Evolutionary conservation across 768 basidiomycete species (phyloP), one percentile per base, ranked within the genome.

Genomic region (Lactifluus subvellereus): DNA sequence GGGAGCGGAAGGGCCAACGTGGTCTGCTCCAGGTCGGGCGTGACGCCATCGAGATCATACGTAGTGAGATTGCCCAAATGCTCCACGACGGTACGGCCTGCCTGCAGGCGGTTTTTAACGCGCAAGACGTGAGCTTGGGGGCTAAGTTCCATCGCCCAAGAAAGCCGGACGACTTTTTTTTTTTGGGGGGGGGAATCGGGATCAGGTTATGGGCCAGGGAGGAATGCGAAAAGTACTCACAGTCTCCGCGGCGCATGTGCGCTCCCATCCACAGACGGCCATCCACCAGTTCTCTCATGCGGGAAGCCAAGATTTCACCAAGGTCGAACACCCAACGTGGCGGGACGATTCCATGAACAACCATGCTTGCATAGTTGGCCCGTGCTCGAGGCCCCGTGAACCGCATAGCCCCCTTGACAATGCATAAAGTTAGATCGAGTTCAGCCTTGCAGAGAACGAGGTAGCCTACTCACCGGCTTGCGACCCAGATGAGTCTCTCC

Each of bases 231-330:
- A 48, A 54, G 9, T 6, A 66, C 75, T 72, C 54, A 78, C 76
- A 78, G 50, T 78, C 77, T 51, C 77, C 77, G 30, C 77, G 75
- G 20, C 77, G 76, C 78, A 79, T 78, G 50, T 78, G 77, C 7
- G 73, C 76, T 13, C 70, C 74, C 75, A 78, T 75, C 78, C 77
- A 78, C 67, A 74, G 69, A 6, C 76, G 71, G 16, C 75, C 76
- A 0, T 55, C 72, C 2, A 68, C 70, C 33, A 67, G 50, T 13
- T 70, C 65, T 4, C 57, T 67, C 74, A 79, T 77, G 54, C 73
- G 73, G 40, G 51, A 45, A 18, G 72, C 74, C 64, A 79, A 72
- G 4, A 45, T 45, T 3, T 67, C 68, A 1, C 74, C 74, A 16
- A 79, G 66, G 27, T 69, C 69, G 18, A 76, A 68, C 18, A 62